A percentile compares a stretch with the other conserved stretches of the same genome.
Evolutionary conservation across 2,329 filamentous ascomycete species (phyloP).

Genomic region (Periglandula ipomoeae): DNA sequence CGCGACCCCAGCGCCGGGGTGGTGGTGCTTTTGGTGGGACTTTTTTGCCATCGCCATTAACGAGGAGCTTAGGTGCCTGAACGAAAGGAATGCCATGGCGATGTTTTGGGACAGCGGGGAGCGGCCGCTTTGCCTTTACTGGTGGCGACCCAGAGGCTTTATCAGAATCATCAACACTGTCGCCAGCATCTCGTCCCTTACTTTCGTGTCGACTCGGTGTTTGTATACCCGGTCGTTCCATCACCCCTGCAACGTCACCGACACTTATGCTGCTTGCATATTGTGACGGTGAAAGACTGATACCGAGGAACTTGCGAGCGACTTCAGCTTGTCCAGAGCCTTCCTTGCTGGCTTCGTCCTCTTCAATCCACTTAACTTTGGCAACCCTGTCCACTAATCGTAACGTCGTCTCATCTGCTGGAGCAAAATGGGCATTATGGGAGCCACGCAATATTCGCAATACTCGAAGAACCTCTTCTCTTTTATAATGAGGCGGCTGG

Average conservation of each 20-base stretch:
- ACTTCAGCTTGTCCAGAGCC: slow-evolving; percentile 34
- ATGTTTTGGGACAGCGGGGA: slow-evolving; percentile 48
- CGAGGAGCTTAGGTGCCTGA: slow-evolving; percentile 22
- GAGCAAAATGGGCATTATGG: slow-evolving; percentile 66
- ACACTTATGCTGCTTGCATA: slow-evolving; percentile 69
- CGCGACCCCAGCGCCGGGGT: slow-evolving; percentile 35
- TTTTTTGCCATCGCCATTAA: slow-evolving; percentile 27
- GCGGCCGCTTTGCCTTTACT: slow-evolving; percentile 33
- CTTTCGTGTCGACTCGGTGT: slow-evolving; percentile 58
- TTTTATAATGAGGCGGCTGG: slow-evolving; percentile 83
- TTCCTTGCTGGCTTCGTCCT: slow-evolving; percentile 25
- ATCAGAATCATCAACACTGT: slow-evolving; percentile 11
- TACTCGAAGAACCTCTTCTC: slow-evolving; percentile 70
- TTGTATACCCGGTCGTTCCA: slow-evolving; percentile 73
- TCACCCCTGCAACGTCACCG: slow-evolving; percentile 67
- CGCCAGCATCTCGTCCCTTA: slow-evolving; percentile 15
- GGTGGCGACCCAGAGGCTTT: slow-evolving; percentile 10
- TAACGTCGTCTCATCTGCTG: slow-evolving; percentile 70
- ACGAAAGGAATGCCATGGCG: slow-evolving; percentile 41
- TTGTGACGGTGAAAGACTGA: slow-evolving; percentile 56
- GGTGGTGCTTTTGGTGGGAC: slow-evolving; percentile 36
- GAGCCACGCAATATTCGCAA: slow-evolving; percentile 59
- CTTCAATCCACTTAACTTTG: slow-evolving; percentile 59
- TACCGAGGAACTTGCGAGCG: slow-evolving; percentile 55
- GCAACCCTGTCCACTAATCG: slow-evolving; percentile 68